Percentiles rank a stretch among this genome's conserved stretches.
Evolutionary conservation across 179 eudicot species (phyloP).

Genomic region (Spinacia oleracea): DNA sequence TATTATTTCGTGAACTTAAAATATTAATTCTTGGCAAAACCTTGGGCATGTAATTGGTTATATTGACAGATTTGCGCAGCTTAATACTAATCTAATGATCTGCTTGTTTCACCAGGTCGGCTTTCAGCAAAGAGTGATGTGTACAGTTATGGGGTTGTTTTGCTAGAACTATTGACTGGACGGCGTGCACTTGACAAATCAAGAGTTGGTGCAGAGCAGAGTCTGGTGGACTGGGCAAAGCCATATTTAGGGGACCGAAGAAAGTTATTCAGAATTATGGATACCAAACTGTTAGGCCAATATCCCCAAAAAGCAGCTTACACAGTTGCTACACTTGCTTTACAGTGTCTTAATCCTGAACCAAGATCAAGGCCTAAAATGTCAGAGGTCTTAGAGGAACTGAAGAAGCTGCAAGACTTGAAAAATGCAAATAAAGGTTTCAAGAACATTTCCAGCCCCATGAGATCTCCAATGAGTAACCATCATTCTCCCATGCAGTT

Average conservation of each 20-base stretch:
- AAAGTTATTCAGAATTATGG: slow-evolving; percentile 85
- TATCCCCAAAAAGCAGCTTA: slow-evolving; percentile 85
- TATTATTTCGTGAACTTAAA: background rate
- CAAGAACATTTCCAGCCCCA: slow-evolving; percentile 33
- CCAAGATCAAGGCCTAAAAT: slow-evolving; percentile 74
- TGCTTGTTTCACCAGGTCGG: slow-evolving; percentile 48
- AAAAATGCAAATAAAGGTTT: slow-evolving; percentile 39
- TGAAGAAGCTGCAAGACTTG: slow-evolving; percentile 58
- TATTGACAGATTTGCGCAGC: background rate
- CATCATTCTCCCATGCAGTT: slow-evolving; percentile 41
- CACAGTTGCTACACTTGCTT: slow-evolving; percentile 69
- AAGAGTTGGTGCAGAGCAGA: slow-evolving; percentile 64
- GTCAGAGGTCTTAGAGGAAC: slow-evolving; percentile 62
- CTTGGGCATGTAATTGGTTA: background rate
- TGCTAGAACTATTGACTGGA: slow-evolving; percentile 82
- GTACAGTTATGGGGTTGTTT: slow-evolving; percentile 90
- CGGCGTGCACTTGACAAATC: slow-evolving; percentile 80
- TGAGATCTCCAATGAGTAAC: slow-evolving; percentile 35
- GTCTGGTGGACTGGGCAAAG: slow-evolving; percentile 84
- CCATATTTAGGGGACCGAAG: slow-evolving; percentile 76
- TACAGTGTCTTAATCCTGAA: slow-evolving; percentile 57
- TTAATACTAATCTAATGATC: background rate
- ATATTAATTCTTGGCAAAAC: background rate
- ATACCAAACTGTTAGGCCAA: slow-evolving; percentile 83
- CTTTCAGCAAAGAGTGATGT: slow-evolving; percentile 86